phyloP scores from a whole-genome alignment of 1,139 yeast genomes.

The Candida sanyaensis region DNA sequence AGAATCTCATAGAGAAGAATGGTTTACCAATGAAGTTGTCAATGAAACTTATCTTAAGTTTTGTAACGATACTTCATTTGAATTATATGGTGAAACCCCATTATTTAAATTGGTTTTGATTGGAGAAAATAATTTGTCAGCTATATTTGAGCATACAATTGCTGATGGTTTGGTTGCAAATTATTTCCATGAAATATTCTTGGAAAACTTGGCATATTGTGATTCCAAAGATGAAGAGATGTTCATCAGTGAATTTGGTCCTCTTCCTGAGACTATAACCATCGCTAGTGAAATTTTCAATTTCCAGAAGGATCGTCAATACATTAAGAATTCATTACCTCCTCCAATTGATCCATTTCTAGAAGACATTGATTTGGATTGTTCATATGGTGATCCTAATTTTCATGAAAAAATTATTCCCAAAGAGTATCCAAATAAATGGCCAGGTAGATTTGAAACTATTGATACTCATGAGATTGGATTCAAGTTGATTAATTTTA shows the following conservation, averaged over 20 bases:
- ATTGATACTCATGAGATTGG: constrained; percentile 21
- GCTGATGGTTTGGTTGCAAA: constrained; percentile 46
- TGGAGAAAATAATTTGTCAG: constrained; percentile 26
- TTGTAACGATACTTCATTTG: constrained; percentile 24
- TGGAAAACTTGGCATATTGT: constrained; percentile 26
- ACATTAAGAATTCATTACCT: constrained; percentile 30
- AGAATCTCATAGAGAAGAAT: constrained; percentile 11
- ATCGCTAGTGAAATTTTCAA: constrained; percentile 21
- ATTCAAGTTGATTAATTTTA: constrained; percentile 34
- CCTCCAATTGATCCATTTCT: constrained; percentile 35
- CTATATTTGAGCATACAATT: constrained; percentile 41
- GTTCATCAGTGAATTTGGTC: constrained; percentile 17
- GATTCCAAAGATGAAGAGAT: constrained; percentile 11
- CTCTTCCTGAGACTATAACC: constrained; percentile 4
- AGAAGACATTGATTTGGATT: constrained; percentile 26
- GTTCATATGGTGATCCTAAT: constrained; percentile 24
- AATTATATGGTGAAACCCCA: constrained; percentile 27
- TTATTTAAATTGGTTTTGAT: constrained; percentile 32
- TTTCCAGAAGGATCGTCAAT: constrained; percentile 18
- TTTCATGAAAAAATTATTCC: constrained; percentile 29
- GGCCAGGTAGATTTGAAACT: constrained; percentile 38
- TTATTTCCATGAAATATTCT: constrained; percentile 38
- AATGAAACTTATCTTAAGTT: constrained; percentile 31
- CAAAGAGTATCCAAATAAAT: constrained; percentile 21
- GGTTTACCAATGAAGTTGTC: constrained; percentile 20